Percentiles rank a stretch among this genome's conserved stretches.
These are phyloP conservation scores for Saccharomycopsis oosterbeekiorum DNA, from an alignment of 805 yeast species.

Conservation along the genomic window DNA sequence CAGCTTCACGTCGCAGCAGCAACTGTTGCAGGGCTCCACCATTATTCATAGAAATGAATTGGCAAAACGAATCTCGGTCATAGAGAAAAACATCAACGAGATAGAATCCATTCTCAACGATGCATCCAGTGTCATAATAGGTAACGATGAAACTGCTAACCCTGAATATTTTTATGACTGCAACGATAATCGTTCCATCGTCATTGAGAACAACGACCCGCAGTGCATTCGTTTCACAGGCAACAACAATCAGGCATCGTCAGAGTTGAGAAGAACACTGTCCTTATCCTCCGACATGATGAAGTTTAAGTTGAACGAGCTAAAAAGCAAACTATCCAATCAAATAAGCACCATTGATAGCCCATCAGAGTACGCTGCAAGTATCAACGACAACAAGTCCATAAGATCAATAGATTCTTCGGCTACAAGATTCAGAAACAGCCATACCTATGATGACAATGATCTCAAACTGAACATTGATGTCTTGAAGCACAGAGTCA, in stretches of 20 bases:
- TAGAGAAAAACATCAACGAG: slow-evolving; percentile 16
- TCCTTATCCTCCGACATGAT: neutral
- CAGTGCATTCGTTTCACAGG: neutral
- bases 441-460: slow-evolving; percentile 14
- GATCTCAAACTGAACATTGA: slow-evolving; percentile 16
- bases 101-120: slow-evolving; percentile 15
- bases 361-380: slow-evolving; percentile 7
- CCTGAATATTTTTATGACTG: neutral
- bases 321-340: slow-evolving; percentile 10
- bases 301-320: slow-evolving; percentile 9
- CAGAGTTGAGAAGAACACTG: neutral
- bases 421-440: slow-evolving; percentile 6
- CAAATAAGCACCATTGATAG: slow-evolving; percentile 15
- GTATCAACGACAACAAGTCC: neutral
- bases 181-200: neutral
- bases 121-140: slow-evolving; percentile 10
- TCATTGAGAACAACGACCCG: neutral
- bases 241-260: neutral
- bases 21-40: neutral
- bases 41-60: slow-evolving; percentile 5
- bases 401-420: neutral
- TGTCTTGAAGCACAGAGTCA: slow-evolving; percentile 13
- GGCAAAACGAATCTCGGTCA: slow-evolving; percentile 10
- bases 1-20: neutral
- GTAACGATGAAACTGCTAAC: slow-evolving; percentile 1